A percentile compares a stretch with the other conserved stretches of the same genome.
Conservation (phyloP, 164 flowering plant genomes). For the Nymphaea colorata region DNA sequence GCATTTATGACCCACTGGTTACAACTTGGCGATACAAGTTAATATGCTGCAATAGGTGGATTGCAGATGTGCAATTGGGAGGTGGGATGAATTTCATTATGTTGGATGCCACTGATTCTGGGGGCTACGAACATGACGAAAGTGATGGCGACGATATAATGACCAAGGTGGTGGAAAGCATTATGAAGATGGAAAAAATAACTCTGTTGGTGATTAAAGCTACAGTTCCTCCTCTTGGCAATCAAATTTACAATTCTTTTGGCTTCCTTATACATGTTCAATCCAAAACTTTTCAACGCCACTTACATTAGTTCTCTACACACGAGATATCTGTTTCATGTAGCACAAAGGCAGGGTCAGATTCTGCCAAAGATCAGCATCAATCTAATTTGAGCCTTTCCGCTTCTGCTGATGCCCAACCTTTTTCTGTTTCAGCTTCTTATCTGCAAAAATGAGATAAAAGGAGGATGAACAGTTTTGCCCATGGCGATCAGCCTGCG, state of each 20-base stretch:
- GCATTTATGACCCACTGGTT: too few relatives aligned
- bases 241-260: too few relatives aligned
- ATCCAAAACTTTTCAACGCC: not conserved
- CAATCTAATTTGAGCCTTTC: not conserved
- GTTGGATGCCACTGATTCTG: too few relatives aligned
- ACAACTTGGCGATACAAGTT: too few relatives aligned
- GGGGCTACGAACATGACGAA: too few relatives aligned
- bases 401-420: not conserved
- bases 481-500: too few relatives aligned
- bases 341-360: not conserved
- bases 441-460: not conserved
- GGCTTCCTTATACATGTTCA: not conserved
- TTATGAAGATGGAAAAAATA: not conserved
- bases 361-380: not conserved
- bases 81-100: too few relatives aligned
- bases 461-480: not conserved
- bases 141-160: too few relatives aligned
- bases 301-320: not conserved
- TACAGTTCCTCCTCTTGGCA: too few relatives aligned
- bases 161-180: not conserved
- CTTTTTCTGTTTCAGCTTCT: not conserved
- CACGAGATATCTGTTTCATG: not conserved
- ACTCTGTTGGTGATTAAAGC: not conserved
- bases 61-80: too few relatives aligned
- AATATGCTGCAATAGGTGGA: too few relatives aligned